These are phyloP conservation scores for Microascus cirrosus DNA, from an alignment of 2,329 filamentous ascomycete genomes.

Conservation along the genomic window DNA sequence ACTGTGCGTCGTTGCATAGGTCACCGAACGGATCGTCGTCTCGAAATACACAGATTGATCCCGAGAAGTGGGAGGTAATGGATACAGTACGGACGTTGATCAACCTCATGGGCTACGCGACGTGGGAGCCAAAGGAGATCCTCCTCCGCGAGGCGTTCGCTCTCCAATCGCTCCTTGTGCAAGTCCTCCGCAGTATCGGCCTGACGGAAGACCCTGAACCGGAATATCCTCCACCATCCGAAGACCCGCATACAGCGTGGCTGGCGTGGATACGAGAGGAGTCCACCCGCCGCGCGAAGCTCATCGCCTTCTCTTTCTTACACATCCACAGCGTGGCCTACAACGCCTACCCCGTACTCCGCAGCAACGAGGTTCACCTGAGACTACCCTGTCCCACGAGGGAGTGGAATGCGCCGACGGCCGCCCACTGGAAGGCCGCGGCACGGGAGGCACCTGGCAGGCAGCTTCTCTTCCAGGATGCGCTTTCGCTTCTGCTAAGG, in stretches of 20 bases:
- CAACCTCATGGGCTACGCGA: constrained; percentile 24
- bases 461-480: constrained; percentile 24
- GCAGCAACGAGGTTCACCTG: constrained; percentile 22
- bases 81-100: constrained; percentile 21
- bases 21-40: neutral
- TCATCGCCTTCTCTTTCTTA: constrained; percentile 25
- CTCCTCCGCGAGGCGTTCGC: constrained; percentile 22
- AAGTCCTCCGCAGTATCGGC: constrained; percentile 20
- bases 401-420: constrained; percentile 22
- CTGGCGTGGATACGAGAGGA: constrained; percentile 19
- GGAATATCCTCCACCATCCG: neutral
- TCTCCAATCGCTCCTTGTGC: constrained; percentile 19
- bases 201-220: constrained; percentile 16
- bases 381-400: constrained; percentile 21
- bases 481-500: constrained; percentile 18
- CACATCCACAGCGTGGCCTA: constrained; percentile 26
- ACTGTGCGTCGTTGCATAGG: neutral
- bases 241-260: constrained; percentile 13
- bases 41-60: neutral
- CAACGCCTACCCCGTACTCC: constrained; percentile 22
- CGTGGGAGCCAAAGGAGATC: constrained; percentile 21
- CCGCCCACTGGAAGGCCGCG: constrained; percentile 17
- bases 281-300: constrained; percentile 20
- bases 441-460: constrained; percentile 15
- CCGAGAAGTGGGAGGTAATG: constrained; percentile 16